Percentiles rank a stretch among this genome's conserved stretches.
Conservation (phyloP, 2,329 filamentous ascomycete species). For the Endothia cerciana region DNA sequence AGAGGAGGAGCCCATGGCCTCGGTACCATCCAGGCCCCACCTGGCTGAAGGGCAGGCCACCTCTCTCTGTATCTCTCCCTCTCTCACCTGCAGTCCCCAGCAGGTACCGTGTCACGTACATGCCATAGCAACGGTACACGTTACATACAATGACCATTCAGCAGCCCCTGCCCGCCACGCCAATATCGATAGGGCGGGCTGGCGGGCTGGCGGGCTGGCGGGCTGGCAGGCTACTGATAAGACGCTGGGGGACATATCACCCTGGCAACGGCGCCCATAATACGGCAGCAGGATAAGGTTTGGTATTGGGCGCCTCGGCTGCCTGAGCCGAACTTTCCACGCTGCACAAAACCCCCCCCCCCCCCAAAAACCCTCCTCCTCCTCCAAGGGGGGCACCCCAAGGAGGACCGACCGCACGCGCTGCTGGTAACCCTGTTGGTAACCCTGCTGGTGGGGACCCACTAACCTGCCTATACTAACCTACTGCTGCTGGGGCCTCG, state of each 20-base stretch:
- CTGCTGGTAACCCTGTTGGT: too few species aligned
- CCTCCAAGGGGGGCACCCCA: too few species aligned
- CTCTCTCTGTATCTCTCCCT: too few species aligned
- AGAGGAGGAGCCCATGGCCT: neutral
- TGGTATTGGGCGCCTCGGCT: constrained; percentile 1
- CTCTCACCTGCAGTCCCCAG: too few species aligned
- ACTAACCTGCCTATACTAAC: too few species aligned
- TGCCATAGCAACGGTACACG: neutral
- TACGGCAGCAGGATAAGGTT: too few species aligned
- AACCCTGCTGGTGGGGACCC: neutral
- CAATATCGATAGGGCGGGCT: neutral
- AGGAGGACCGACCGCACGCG: too few species aligned
- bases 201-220: neutral
- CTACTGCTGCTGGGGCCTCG: neutral
- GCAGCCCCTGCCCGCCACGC: too few species aligned
- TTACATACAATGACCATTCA: too few species aligned
- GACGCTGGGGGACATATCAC: neutral
- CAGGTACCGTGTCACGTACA: neutral
- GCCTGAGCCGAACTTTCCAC: constrained; percentile 2
- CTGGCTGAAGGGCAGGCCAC: too few species aligned
- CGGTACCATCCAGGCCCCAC: neutral
- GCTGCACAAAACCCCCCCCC: neutral
- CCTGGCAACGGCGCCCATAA: constrained; percentile 5
- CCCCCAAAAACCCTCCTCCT: neutral
- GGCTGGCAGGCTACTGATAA: neutral